Evolutionary conservation across 352 stramenopile genomes (phyloP), one percentile per base, ranked within the genome.

Genomic region (Proteromonas lacertae): DNA sequence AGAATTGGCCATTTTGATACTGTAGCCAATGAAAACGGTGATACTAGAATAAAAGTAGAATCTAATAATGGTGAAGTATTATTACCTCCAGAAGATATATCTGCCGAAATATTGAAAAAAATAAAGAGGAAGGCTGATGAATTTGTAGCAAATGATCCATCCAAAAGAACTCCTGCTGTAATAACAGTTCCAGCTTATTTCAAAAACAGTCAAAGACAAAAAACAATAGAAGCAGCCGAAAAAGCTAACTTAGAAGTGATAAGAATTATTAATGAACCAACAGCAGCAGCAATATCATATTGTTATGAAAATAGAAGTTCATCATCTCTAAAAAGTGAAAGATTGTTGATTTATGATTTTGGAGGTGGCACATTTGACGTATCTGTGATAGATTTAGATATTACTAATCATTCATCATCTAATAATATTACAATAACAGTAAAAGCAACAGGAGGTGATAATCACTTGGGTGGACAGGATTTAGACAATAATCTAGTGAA

Each of bases 51-150:
- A 26, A 52, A 70, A 40, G 69, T 83, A 1, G 52, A 71, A 32
- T 80, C 70, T 53, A 65, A 69, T 41, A 60, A 60, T 19, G 56
- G 64, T 40, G 56, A 47, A 29, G 75, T 76, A 53, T 54, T 57
- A 37, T 70, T 77, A 45, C 60, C 62, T 21, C 66, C 66, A 13
- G 65, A 79, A 51, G 63, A 79, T 43, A 65, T 79, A 43, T 71
- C 57, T 36, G 60, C 64, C n/a, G 71, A 76, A 60, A 59, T 79
- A 42, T 44, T 79, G 3, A 50, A 53, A n/a, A 59, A 70, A 42
- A 73, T 79, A 59, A 70, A 69, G 48, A 48, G 64, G 40, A 66
- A 61, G 0, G 63, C 66, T 6, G 64, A 77, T 45, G 57, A 51
- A 14, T 68, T 66, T 46, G 25, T 70, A 19, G 57, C 55, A 21